phyloP scores from a whole-genome alignment of 73 alveolate genomes.

The Paramecium sonneborni region DNA sequence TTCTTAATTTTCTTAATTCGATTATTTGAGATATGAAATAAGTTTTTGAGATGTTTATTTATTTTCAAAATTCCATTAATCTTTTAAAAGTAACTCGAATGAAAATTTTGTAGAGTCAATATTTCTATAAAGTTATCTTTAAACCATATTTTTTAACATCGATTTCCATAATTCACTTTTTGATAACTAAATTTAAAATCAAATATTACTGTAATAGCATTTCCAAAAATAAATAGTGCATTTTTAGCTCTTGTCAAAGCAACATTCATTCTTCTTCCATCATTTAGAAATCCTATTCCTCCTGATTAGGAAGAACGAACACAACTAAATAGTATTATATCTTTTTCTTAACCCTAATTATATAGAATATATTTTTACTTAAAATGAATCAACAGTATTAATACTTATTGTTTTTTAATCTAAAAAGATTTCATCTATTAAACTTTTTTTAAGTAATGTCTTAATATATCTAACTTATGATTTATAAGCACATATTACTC shows the following conservation, averaged over 20 bases:
- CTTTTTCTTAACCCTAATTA: slow-evolving; percentile 84
- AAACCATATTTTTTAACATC: neutral
- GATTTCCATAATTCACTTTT: slow-evolving; percentile 6
- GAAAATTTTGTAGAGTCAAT: neutral
- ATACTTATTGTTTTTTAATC: slow-evolving; percentile 63
- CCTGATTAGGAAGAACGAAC: slow-evolving; percentile 74
- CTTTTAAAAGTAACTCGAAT: neutral
- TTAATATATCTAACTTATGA: slow-evolving; percentile 69
- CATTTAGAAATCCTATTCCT: slow-evolving; percentile 73
- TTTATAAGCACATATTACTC: slow-evolving; percentile 86
- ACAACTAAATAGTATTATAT: slow-evolving; percentile 75
- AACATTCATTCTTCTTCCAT: slow-evolving; percentile 83
- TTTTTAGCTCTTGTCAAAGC: slow-evolving; percentile 87
- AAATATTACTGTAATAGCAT: slow-evolving; percentile 71
- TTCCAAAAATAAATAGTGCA: slow-evolving; percentile 80
- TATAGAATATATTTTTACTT: neutral
- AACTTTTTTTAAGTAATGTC: neutral
- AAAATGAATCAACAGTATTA: slow-evolving; percentile 79
- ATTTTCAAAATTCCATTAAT: neutral
- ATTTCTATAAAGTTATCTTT: neutral
- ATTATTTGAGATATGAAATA: neutral
- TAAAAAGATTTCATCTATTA: slow-evolving; percentile 32
- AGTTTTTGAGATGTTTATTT: neutral
- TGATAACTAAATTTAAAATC: neutral
- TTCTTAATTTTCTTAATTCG: neutral